Base-by-base conservation (phyloP, 1,139 yeast genomes). In the Geotrichum aggregatum region DNA sequence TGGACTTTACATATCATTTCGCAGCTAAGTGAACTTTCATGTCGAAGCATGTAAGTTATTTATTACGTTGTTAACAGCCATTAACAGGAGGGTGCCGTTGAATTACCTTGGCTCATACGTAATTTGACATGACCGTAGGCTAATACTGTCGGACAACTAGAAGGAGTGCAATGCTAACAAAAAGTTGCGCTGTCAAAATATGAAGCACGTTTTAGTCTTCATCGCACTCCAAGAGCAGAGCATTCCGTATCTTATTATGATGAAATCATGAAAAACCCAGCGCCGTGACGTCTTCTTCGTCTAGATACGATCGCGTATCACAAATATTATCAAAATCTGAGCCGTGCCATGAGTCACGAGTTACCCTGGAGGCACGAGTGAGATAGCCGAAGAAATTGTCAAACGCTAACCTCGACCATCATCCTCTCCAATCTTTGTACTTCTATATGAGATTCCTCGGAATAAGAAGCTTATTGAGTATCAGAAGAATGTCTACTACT, bases 401-500 rank as follows among this genome's bases (percentile, higher is more conserved):
- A 19, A 16, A 8, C 10, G 16, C 22, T 13, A 16, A 10, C 14
- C 24, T n/a, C 41, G 11, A 14, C n/a, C n/a, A n/a, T n/a, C n/a
- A 19, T 3, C 41, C 24, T 38, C 41, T 40, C 24, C 7, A n/a
- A 21, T 24, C 30, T 45, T 33, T 36, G 21, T 11, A 18, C 38
- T 21, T 44, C 35, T 35, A 24, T 49, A 49, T 49, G 52, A 49
- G 22, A 19, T 26, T 44, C 16, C 21, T 44, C 19, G 14, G 44
- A 13, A 36, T 19, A 1, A 10, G 31, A 18, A 21, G 44, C 24
- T 21, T 33, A 26, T 46, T 39, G 7, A 28, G 35, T 21, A 50
- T 14, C 18, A 44, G 54, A 42, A 51, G 33, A 47, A 51, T 51
- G 54, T 46, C 54, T 18, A 45, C 53, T 21, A 33, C 48, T 13